These are phyloP conservation scores for Coccomyxa subellipsoidea DNA, from an alignment of 163 green algal genomes.

Conservation along the genomic window DNA sequence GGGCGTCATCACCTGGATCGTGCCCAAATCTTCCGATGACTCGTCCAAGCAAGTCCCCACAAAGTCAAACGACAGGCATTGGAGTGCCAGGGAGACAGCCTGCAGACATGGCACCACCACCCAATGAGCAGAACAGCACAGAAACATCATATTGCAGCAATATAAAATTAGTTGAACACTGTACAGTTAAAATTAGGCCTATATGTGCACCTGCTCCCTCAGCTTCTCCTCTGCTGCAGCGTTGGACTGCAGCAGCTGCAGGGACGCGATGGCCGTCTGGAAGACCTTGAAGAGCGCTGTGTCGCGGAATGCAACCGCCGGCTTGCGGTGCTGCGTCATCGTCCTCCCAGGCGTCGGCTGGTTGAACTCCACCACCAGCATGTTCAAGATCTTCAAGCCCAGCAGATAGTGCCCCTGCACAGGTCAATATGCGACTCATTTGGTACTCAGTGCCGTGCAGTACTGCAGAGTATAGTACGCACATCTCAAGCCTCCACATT, in stretches of 20 bases:
- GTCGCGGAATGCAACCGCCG: slow-evolving; percentile 89
- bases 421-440: slow-evolving; percentile 10
- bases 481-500: too few relatives aligned
- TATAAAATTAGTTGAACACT: background rate
- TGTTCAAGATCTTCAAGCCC: slow-evolving; percentile 85
- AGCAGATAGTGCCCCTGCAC: slow-evolving; percentile 80
- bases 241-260: slow-evolving; percentile 60
- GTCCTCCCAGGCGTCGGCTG: slow-evolving; percentile 77
- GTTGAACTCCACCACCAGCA: slow-evolving; percentile 91
- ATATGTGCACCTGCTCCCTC: slow-evolving; percentile 47
- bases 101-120: slow-evolving; percentile 33
- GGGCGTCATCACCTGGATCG: slow-evolving; percentile 80
- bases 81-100: slow-evolving; percentile 77
- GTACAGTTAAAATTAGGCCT: background rate
- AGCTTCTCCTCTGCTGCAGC: slow-evolving; percentile 63
- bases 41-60: slow-evolving; percentile 96
- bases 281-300: slow-evolving; percentile 61
- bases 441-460: background rate
- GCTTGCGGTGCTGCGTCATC: slow-evolving; percentile 94
- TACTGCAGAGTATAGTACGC: background rate
- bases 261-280: slow-evolving; percentile 61
- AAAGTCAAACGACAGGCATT: slow-evolving; percentile 97
- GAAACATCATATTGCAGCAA: background rate
- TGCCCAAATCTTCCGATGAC: slow-evolving; percentile 90
- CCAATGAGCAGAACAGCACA: background rate